These are phyloP conservation scores for Cinnamomum micranthum DNA, from an alignment of 164 flowering plant species.

Conservation along the genomic window DNA sequence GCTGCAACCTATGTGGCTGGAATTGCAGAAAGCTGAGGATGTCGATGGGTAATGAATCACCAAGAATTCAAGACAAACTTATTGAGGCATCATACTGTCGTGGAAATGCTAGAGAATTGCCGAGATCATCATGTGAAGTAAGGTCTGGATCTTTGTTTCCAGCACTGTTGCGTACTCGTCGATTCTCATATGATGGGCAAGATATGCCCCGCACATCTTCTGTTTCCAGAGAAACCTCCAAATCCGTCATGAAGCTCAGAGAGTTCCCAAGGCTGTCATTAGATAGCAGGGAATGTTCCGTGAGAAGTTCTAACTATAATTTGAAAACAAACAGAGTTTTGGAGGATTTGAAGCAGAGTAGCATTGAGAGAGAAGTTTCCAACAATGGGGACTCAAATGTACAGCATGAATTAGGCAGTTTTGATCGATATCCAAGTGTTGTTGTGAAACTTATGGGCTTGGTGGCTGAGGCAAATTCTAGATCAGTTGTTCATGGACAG, in stretches of 20 bases:
- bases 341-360: slow-evolving; percentile 20
- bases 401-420: slow-evolving; percentile 23
- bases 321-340: slow-evolving; percentile 22
- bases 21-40: slow-evolving; percentile 25
- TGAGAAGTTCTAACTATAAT: slow-evolving; percentile 28
- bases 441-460: slow-evolving; percentile 93
- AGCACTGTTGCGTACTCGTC: slow-evolving; percentile 47
- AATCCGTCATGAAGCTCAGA: no score
- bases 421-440: slow-evolving; percentile 51
- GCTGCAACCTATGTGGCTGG: slow-evolving; percentile 29
- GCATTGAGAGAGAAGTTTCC: background rate
- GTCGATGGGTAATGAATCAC: slow-evolving; percentile 57
- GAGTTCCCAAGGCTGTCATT: no score
- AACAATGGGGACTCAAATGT: slow-evolving; percentile 1
- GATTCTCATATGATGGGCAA: slow-evolving; percentile 77
- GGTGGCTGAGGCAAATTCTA: slow-evolving; percentile 47
- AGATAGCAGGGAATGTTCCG: slow-evolving; percentile 61
- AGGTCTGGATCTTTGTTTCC: slow-evolving; percentile 27
- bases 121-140: slow-evolving; percentile 41
- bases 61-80: slow-evolving; percentile 54
- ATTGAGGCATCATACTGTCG: slow-evolving; percentile 43
- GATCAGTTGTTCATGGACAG: slow-evolving; percentile 16
- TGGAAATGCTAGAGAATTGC: slow-evolving; percentile 40
- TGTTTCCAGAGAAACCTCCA: slow-evolving; percentile 57
- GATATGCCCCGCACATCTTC: slow-evolving; percentile 66